phyloP scores from a whole-genome alignment of 2,329 filamentous ascomycete species.

The Pseudopyrenochaeta lycopersici region DNA sequence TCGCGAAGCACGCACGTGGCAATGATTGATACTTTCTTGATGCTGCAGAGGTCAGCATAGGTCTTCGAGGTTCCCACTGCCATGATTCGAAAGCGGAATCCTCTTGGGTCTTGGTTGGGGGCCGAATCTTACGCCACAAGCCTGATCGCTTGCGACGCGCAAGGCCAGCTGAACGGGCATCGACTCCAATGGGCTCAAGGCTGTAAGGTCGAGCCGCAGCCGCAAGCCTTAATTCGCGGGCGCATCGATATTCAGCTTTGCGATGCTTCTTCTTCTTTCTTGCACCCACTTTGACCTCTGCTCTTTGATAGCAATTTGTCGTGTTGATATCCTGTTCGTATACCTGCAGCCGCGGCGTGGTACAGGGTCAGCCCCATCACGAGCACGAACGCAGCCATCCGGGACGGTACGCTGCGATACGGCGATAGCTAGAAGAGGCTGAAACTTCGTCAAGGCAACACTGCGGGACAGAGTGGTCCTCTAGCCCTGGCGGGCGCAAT shows the following conservation, averaged over 20 bases:
- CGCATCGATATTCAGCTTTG: neutral
- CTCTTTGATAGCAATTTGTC: neutral
- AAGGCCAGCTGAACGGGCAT: conserved; percentile 16
- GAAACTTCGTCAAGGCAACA: conserved; percentile 21
- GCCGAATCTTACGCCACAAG: conserved; percentile 13
- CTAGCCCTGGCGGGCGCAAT: conserved; percentile 21
- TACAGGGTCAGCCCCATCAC: conserved; percentile 2
- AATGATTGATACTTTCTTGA: neutral
- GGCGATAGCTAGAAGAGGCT: conserved; percentile 14
- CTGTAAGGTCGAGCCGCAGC: neutral
- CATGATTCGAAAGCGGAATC: conserved; percentile 1
- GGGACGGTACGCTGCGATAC: conserved; percentile 1
- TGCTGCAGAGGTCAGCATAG: neutral
- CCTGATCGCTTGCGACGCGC: conserved; percentile 11
- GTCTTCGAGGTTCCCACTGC: neutral
- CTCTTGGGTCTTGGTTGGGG: conserved; percentile 12
- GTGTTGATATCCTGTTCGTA: conserved; percentile 2
- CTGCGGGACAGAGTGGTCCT: conserved; percentile 1
- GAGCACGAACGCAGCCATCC: conserved; percentile 8
- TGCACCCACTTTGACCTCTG: neutral
- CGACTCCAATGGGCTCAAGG: conserved; percentile 3
- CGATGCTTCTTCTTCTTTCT: neutral
- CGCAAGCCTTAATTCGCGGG: conserved; percentile 7
- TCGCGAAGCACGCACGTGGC: conserved; percentile 5
- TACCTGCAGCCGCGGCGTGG: conserved; percentile 3